Conservation (phyloP, 768 basidiomycete genomes). For the Scleroderma citrinum region DNA sequence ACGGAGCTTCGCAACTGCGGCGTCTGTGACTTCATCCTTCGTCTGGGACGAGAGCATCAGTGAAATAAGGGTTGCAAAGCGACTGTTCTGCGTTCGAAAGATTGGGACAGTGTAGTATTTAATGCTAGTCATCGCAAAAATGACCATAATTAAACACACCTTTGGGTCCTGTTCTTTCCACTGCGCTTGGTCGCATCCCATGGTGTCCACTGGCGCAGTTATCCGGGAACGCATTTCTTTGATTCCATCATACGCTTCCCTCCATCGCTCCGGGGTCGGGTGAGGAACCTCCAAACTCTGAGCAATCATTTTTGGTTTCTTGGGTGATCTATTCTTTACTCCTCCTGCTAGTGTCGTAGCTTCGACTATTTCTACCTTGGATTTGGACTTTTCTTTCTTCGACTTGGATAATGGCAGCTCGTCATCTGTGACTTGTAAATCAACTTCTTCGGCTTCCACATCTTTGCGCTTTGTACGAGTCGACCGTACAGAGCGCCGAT, state of each 20-base stretch:
- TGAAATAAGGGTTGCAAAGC: conserved; percentile 82
- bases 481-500: conserved; percentile 8
- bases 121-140: background rate
- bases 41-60: conserved; percentile 96
- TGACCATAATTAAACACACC: conserved; percentile 33
- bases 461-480: conserved; percentile 29
- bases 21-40: conserved; percentile 83
- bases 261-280: conserved; percentile 62
- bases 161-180: conserved; percentile 57
- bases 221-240: conserved; percentile 68
- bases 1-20: conserved; percentile 72
- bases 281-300: conserved; percentile 55
- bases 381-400: background rate
- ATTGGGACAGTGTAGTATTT: background rate
- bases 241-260: conserved; percentile 63
- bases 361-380: background rate
- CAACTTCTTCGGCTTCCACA: background rate
- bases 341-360: background rate
- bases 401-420: background rate
- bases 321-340: conserved; percentile 29
- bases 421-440: background rate
- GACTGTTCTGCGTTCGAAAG: conserved; percentile 50
- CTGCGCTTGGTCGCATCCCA: conserved; percentile 80
- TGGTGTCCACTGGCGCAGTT: conserved; percentile 85
- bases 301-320: conserved; percentile 53